Percentiles rank a stretch among this genome's conserved stretches.
phyloP scores from a whole-genome alignment of 192 early-diverging fungal species.

The Backusella liffmaniae region DNA sequence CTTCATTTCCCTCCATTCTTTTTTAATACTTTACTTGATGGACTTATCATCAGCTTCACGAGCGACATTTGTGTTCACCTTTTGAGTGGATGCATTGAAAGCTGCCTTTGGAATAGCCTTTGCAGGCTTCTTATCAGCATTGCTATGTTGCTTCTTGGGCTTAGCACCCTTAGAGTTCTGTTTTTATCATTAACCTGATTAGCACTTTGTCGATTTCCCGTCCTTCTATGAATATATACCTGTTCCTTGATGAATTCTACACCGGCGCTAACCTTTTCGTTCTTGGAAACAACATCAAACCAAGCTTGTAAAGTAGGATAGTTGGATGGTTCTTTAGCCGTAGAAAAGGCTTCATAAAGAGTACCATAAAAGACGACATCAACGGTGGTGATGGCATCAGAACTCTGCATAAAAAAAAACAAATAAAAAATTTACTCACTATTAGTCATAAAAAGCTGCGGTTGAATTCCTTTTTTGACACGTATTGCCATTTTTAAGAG shows the following conservation, averaged over 20 bases:
- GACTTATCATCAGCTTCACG: background rate
- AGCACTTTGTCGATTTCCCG: background rate
- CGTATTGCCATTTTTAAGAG: background rate
- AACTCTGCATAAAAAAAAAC: conserved; percentile 8
- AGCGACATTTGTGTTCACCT: conserved; percentile 11
- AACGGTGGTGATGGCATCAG: conserved; percentile 3
- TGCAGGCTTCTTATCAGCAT: conserved; percentile 10
- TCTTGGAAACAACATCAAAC: conserved; percentile 16
- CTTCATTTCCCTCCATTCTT: background rate
- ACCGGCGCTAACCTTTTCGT: background rate
- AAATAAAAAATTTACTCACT: background rate
- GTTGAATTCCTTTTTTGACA: background rate
- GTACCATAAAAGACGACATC: conserved; percentile 28
- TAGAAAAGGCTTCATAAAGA: conserved; percentile 20
- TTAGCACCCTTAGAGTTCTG: conserved; percentile 16
- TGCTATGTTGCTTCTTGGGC: conserved; percentile 14
- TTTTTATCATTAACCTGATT: background rate
- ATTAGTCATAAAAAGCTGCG: background rate
- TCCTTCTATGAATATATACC: conserved; percentile 3
- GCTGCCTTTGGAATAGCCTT: conserved; percentile 2
- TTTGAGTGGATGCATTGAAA: conserved; percentile 24
- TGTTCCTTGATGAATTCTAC: conserved; percentile 15
- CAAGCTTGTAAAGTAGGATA: conserved; percentile 22
- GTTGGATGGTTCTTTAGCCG: conserved; percentile 9
- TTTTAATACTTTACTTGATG: conserved; percentile 8